Evolutionary conservation across 2,329 filamentous ascomycete genomes (phyloP), one percentile per base, ranked within the genome.

Genomic region (Apiospora sp.): DNA sequence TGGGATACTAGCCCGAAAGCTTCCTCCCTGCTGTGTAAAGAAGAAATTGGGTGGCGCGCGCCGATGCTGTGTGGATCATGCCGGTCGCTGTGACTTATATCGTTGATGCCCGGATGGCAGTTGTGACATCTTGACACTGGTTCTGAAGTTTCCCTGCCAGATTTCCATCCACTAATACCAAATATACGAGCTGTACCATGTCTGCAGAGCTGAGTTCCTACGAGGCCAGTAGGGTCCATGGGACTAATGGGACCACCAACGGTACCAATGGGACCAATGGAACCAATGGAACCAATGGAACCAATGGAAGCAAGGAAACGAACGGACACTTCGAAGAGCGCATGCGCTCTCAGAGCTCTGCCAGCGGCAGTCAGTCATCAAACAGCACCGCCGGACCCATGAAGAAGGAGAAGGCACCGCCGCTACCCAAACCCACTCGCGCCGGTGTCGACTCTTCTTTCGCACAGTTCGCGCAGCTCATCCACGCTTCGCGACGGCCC

Each of bases 401-500:
- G 58, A 37, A 64, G 22, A 41, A 75, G 61, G 77, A 76, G 68
- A 75, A 76, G 24, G 75, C 75, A 27, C 74, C 74, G 0, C 49
- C 70, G 10, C 70, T 71, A 6, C 77, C 75, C 4, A 80, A 78
- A 69, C 76, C 81, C 14, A 78, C 81, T 69, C 79, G 79, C 14
- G 73, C 81, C 58, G 82, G 82, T 5, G 78, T 84, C 46, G 76
- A 76, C 3, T 76, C 79, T 16, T 79, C 81, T 3, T 81, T 85
- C 68, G 73, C 76, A 37, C 78, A 80, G 61, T 80, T 83, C 71
- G 78, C 76, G 3, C 82, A 84, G 64, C 73, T 84, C 24, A 77
- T 84, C 49, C 77, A 83, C 71, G 87, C 89, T 5, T 89, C 90
- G 1, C 85, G 85, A 72, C 84, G 89, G n/a, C 91, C 92, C 13